Evolutionary conservation across 495 filamentous ascomycete species (phyloP).

Genomic region (Neurospora sp.): DNA sequence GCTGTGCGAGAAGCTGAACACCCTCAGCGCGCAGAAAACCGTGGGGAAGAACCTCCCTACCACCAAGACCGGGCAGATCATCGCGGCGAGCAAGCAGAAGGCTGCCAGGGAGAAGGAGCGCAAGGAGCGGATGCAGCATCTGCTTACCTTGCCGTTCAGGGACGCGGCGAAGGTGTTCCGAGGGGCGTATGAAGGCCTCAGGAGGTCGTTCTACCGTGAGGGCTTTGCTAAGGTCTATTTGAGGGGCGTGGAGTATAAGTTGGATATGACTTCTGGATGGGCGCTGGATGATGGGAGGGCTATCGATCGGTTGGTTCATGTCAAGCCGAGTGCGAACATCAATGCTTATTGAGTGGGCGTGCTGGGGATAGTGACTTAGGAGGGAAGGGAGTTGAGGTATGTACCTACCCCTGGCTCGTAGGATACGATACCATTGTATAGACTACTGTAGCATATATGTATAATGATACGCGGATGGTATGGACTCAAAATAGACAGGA

Average conservation of each 20-base stretch:
- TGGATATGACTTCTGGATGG: slow-evolving; percentile 40
- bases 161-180: slow-evolving; percentile 22
- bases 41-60: slow-evolving; percentile 12
- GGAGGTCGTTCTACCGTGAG: slow-evolving; percentile 32
- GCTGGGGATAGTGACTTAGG: slow-evolving; percentile 47
- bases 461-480: neutral
- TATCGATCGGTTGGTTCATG: slow-evolving; percentile 34
- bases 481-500: neutral
- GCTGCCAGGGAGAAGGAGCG: slow-evolving; percentile 20
- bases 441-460: neutral
- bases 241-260: slow-evolving; percentile 30
- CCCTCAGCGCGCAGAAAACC: neutral
- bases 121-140: slow-evolving; percentile 33
- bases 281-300: slow-evolving; percentile 40
- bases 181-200: slow-evolving; percentile 21
- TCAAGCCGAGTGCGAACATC: slow-evolving; percentile 31
- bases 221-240: slow-evolving; percentile 35
- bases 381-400: slow-evolving; percentile 16
- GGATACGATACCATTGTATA: neutral
- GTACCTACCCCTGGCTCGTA: neutral
- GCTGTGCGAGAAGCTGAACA: slow-evolving; percentile 7
- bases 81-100: slow-evolving; percentile 13
- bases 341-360: slow-evolving; percentile 34
- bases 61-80: neutral
- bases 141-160: slow-evolving; percentile 42